These are phyloP conservation scores for Solidago caesia DNA, from an alignment of 129 eudicot genomes.

Conservation along the genomic window DNA sequence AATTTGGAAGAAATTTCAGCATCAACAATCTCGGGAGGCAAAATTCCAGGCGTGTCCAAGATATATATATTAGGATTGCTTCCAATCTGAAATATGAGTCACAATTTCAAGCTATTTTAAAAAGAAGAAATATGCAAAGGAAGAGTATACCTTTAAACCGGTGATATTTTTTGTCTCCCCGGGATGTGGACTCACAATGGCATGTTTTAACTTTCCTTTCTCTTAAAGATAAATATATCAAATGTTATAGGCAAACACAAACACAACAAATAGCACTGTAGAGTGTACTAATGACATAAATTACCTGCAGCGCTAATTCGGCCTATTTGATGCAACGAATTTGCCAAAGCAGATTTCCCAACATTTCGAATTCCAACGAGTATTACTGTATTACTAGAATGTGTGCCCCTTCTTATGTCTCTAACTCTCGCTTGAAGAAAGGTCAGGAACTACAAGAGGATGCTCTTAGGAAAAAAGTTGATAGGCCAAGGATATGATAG, in stretches of 20 bases:
- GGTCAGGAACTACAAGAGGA: constrained; percentile 59
- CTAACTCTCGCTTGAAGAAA: constrained; percentile 69
- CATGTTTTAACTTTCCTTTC: constrained; percentile 82
- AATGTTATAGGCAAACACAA: constrained; percentile 17
- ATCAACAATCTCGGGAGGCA: constrained; percentile 67
- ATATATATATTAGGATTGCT: constrained; percentile 83
- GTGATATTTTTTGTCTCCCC: constrained; percentile 74
- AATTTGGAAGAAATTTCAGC: constrained; percentile 59
- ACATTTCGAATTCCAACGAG: constrained; percentile 87
- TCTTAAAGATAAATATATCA: constrained; percentile 42
- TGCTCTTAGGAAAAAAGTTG: constrained; percentile 2
- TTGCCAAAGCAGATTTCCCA: constrained; percentile 88
- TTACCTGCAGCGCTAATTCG: constrained; percentile 80
- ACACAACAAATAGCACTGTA: neutral
- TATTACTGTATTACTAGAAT: constrained; percentile 53
- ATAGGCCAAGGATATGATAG: constrained; percentile 3
- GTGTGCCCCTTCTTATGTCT: constrained; percentile 48
- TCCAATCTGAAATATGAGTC: constrained; percentile 54
- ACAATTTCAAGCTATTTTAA: neutral
- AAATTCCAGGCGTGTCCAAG: constrained; percentile 84
- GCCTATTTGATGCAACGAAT: constrained; percentile 80
- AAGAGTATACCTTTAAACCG: constrained; percentile 63
- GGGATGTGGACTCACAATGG: constrained; percentile 65
- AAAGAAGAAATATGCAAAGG: neutral
- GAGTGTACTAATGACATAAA: neutral